Evolutionary conservation across 306 rosid genomes (phyloP).

Genomic region (Dryas alaskensis): DNA sequence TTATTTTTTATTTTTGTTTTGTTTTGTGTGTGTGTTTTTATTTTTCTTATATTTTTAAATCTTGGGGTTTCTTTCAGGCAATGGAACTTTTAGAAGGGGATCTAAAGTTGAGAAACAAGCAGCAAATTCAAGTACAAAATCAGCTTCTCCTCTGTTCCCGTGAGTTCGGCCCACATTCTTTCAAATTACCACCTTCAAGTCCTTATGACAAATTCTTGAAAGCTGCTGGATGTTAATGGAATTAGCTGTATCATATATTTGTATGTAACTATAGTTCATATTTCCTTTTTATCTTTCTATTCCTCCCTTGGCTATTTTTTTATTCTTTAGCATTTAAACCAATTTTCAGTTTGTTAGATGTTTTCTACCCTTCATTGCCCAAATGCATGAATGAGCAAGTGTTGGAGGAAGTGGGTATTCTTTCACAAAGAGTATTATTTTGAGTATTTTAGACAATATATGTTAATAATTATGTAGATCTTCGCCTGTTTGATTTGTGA

Average conservation of each 20-base stretch:
- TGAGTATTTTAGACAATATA: neutral
- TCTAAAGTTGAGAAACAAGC: conserved; percentile 40
- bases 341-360: conserved; percentile 23
- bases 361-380: conserved; percentile 16
- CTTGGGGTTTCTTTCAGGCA: conserved; percentile 36
- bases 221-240: conserved; percentile 78
- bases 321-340: conserved; percentile 34
- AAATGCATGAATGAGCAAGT: conserved; percentile 1
- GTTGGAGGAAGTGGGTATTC: neutral
- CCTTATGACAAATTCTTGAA: conserved; percentile 89
- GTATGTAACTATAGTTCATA: conserved; percentile 19
- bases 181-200: conserved; percentile 82
- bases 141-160: conserved; percentile 45
- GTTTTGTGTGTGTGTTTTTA: neutral
- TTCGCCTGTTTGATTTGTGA: neutral
- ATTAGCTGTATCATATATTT: conserved; percentile 9
- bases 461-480: conserved; percentile 6
- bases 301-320: conserved; percentile 30
- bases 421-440: neutral
- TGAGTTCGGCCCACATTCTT: conserved; percentile 50
- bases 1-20: neutral
- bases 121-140: conserved; percentile 38
- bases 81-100: conserved; percentile 47
- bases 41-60: neutral
- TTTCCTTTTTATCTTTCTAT: neutral